phyloP scores from a whole-genome alignment of 2,329 filamentous ascomycete genomes.

The Phialocephala sp. region DNA sequence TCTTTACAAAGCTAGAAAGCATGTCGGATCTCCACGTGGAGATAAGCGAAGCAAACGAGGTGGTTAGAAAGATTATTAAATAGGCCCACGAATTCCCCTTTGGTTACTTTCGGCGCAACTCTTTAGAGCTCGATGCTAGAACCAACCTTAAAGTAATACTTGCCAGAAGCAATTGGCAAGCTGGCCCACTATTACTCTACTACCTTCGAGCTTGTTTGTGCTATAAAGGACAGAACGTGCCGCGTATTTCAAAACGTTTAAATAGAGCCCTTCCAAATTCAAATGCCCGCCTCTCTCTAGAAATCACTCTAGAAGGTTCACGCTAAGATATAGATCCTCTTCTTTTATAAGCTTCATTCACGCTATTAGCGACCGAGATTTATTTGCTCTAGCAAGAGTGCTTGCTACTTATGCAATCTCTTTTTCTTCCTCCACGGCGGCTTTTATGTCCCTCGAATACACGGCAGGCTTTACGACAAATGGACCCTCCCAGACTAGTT shows the following conservation, averaged over 20 bases:
- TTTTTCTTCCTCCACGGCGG: conserved; percentile 51
- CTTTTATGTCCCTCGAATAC: conserved; percentile 49
- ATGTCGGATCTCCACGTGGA: conserved; percentile 12
- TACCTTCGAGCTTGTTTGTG: conserved; percentile 39
- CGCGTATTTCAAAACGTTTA: conserved; percentile 36
- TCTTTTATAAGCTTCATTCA: conserved; percentile 47
- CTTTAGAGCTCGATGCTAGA: no score
- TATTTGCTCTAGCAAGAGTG: conserved; percentile 55
- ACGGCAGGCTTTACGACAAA: conserved; percentile 51
- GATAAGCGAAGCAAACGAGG: conserved; percentile 9
- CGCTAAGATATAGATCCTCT: conserved; percentile 56
- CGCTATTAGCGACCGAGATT: conserved; percentile 46
- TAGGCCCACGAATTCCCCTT: no score
- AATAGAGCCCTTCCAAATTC: conserved; percentile 34
- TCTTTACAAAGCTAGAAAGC: conserved; percentile 28
- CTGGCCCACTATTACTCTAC: no score
- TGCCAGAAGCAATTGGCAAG: no score
- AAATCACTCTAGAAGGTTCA: conserved; percentile 48
- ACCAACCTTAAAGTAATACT: no score
- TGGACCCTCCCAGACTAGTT: conserved; percentile 51
- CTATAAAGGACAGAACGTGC: conserved; percentile 33
- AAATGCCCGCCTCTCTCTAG: conserved; percentile 18
- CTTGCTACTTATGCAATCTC: conserved; percentile 57
- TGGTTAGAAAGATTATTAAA: no score
- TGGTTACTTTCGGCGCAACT: no score